Base-by-base conservation (phyloP, 257 asterid genomes). In the Solanum lignicaule region DNA sequence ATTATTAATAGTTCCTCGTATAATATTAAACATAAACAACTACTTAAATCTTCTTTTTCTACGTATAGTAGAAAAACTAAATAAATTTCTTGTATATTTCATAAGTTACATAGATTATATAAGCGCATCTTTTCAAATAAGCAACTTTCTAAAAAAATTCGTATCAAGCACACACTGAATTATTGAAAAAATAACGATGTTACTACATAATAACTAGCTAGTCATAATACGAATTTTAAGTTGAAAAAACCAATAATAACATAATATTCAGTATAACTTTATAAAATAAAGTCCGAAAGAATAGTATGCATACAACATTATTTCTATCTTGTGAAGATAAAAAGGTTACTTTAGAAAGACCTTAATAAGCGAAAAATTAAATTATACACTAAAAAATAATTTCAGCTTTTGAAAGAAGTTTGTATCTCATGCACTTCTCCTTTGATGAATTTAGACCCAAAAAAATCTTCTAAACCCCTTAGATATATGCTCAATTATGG, bases 1-100 rank as follows among this genome's bases (percentile, higher is more conserved):
- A 1, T 27, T 9, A 2, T 4, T 20, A 1, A 16, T 0, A 1
- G 0, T 1, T 7, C 2, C 3, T 31, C 14, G 31, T 15, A 1
- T 8, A 0, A 0, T 21, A 0, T 12, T 52, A 52, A 16, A 0
- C 0, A 16, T 6, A 0, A 5, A 52, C 1, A 7, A 52, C 23
- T 5, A 52, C 62, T 58, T 58, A 20, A 8, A 23, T 4, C 12
- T 7, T 58, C 11, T 58, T 60, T 58, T 15, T 4, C 2, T 9
- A 0, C 0, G 1, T 12, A 25, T 2, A 5, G 16, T 66, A 25
- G 35, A 60, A 10, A 62, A 62, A 5, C 2, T 66, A 66, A 4
- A 68, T 29, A 29, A 68, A 29, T 69, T 69, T 69, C 36, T 68
- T 27, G 18, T 68, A 66, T 4, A 31, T 25, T 1, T 66, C 33